Evolutionary conservation across 106 monocot genomes (phyloP), one percentile per base, ranked within the genome.

Genomic region (Amphibolis antarctica): DNA sequence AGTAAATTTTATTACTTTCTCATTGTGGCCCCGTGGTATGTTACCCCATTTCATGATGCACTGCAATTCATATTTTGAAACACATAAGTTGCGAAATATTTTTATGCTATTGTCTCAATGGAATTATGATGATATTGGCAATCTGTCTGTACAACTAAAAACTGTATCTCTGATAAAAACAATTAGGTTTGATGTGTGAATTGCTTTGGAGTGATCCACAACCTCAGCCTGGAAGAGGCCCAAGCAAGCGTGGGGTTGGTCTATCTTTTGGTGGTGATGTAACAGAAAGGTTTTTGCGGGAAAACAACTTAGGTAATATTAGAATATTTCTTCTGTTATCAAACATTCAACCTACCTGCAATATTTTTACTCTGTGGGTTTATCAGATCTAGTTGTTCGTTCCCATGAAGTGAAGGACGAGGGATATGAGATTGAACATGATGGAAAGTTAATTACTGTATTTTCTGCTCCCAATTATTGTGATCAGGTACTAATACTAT

Each of bases 351-450:
- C 12, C 28, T 53, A 3, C 14, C 25, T 26, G 23, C 27, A 7
- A 1, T 65, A 36, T 65, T 61, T 30, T 48, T 53, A 42, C 25
- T 30, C 28, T 59, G 19, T 27, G 12, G 29, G 20, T 64, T 73
- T 45, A 27, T 52, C 74, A 96, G 96, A 86, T 66, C 84, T 96
- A 59, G 71, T 96, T 66, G 86, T 96, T 51, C 86, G 96, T 46
- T 96, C 96, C 1, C 96, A 96, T 70, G 96, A 96, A 74, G 90
- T 96, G 47, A 96, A 96, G 68, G 96, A 96, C 69, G 96, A 96
- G 53, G 96, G 96, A 17, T 96, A 86, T 82, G 96, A 96, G 69
- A 85, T 96, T 71, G 86, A 86, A 50, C 96, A 96, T 69, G 86
- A 80, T 78, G 96, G 86, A 53, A 96, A 90, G 56, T 82, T 96